Base-by-base conservation (phyloP, 1,284 basidiomycete species). In the Trichosporon ovoides region DNA sequence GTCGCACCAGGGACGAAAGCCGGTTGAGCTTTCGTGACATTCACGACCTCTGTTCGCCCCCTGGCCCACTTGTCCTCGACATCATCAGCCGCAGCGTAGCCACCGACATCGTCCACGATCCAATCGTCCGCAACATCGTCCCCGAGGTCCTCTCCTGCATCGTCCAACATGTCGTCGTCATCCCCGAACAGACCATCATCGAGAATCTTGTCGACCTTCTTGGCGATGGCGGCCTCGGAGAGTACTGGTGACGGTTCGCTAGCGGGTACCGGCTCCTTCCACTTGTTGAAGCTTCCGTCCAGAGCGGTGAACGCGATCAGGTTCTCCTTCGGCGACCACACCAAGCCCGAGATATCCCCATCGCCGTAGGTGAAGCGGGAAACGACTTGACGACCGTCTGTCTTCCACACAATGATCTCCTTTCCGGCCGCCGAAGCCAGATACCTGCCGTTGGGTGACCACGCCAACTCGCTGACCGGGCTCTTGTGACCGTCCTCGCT, bases 1-100 rank as follows among this genome's bases (percentile, higher is more conserved):
- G 95, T 98, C 18, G 92, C 86, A 7, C 91, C 91, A 1, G 94
- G 90, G 68, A 96, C 92, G 78, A 98, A 98, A 3, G 91, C 79
- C 0, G 83, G 80, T 72, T 98, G 94, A 3, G 92, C 89, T 75
- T 91, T 91, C 18, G 90, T 91, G 51, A 94, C 87, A 68, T 87
- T 91, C 73, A 92, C 89, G 33, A 78, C 73, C 68, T 77, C 74
- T 13, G 69, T 72, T 46, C 71, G 59, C 4, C 72, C 74, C 34
- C 55, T 65, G 4, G 68, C 77, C 65, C 77, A 79, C 56, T 80
- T 81, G 56, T 67, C 69, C 55, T 80, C 80, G 9, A 77, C 74
- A 53, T 81, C 81, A 54, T 84, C 83, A 67, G 34, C 81, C 79
- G 49, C 77, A 73, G 64, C 72, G 40, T 76, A 74, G 10, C 83